Base-by-base conservation (phyloP, 352 stramenopile species). In the Phytophthora foliorum region DNA sequence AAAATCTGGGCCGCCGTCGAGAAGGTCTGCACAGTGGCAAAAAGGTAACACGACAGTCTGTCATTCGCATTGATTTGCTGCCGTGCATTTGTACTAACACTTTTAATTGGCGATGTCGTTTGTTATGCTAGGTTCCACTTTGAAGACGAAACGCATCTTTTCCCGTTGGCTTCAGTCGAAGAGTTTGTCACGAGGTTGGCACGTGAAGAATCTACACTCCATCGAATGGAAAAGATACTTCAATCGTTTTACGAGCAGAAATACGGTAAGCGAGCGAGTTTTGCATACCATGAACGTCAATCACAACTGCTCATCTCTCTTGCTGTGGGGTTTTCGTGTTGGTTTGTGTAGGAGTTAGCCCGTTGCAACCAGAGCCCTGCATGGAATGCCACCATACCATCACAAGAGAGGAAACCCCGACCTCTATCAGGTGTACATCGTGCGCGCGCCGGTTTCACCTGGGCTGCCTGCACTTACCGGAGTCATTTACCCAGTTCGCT, bases 81-180 rank as follows among this genome's bases (percentile, higher is more conserved):
- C n/a, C 39, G 39, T 46, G 6, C 34, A n/a, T 8, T 24, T 46
- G 16, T 36, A 45, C 25, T 48, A 46, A 63, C 16, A 6, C 14
- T 25, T 46, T 36, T 48, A 24, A 41, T 51, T 61, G 53, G 21
- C 31, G 6, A 3, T 27, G 8, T 14, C 11, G 16, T 25, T 55
- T 24, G 48, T 17, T 25, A 6, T 55, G 5, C n/a, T 57, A 92
- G 82, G 21, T 64, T 82, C 42, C 39, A 69, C 13, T 92, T 91
- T 45, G 80, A 92, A 50, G 86, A 93, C 27, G 83, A 93, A 67
- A 71, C 75, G 19, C 83, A 93, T 52, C 71, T 93, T 16, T 92
- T 82, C 46, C 82, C 86, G 10, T 68, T 93, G 19, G 74, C 71
- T 24, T 80, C 72, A 1, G 31, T 90, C 4, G 51, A 77, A 17